These are phyloP conservation scores for Claviceps pazoutovae DNA, from an alignment of 2,329 filamentous ascomycete species.

Conservation along the genomic window DNA sequence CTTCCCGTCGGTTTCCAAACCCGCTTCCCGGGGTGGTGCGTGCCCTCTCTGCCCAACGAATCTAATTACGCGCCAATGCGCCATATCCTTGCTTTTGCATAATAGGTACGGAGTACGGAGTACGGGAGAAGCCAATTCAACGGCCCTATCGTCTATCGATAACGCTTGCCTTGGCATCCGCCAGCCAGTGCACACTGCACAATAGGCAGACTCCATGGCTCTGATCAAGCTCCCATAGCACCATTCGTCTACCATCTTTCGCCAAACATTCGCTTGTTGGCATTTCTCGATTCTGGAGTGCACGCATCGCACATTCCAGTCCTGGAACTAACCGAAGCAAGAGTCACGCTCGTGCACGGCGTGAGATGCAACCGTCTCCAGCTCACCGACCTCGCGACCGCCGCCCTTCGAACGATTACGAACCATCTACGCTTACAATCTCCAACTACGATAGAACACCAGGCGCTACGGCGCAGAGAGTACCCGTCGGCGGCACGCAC, in stretches of 20 bases:
- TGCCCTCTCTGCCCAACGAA: too few relatives aligned
- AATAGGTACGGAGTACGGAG: too few relatives aligned
- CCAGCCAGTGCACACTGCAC: background rate
- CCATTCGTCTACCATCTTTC: background rate
- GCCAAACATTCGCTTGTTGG: background rate
- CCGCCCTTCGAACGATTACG: background rate
- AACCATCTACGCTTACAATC: background rate
- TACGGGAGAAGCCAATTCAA: background rate
- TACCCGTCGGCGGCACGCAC: conserved; percentile 4
- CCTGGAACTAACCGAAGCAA: background rate
- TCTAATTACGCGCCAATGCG: background rate
- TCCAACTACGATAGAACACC: background rate
- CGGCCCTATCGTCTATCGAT: background rate
- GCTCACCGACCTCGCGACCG: background rate
- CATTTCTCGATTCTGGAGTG: background rate
- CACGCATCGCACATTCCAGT: background rate
- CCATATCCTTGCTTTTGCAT: background rate
- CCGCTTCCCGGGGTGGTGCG: too few relatives aligned
- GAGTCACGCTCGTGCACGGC: background rate
- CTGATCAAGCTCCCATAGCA: background rate
- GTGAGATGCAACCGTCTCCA: background rate
- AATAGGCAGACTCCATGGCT: background rate
- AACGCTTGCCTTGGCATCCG: background rate
- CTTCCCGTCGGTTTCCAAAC: too few relatives aligned
- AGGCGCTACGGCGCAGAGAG: background rate